Conservation (phyloP, 1,284 basidiomycete genomes). For the Naganishia liquefaciens region DNA sequence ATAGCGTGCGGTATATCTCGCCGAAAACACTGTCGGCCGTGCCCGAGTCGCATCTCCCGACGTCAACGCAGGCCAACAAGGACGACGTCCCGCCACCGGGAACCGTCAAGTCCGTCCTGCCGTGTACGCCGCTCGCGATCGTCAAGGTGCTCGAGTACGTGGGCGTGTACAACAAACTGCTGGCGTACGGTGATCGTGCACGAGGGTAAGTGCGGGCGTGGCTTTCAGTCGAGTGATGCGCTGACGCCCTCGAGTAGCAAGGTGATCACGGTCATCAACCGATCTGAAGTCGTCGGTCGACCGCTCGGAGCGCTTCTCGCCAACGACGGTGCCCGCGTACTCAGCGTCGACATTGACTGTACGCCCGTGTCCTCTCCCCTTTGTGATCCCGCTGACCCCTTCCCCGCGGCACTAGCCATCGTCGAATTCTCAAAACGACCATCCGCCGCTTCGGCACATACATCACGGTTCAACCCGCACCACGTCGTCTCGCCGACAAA, state of each 20-base stretch:
- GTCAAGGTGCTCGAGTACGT: conserved; percentile 90
- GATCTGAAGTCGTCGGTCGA: conserved; percentile 93
- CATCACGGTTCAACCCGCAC: conserved; percentile 68
- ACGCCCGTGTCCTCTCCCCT: conserved; percentile 31
- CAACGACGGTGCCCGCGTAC: conserved; percentile 93
- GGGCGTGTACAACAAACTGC: conserved; percentile 87
- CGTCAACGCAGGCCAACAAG: conserved; percentile 34
- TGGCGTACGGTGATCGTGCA: conserved; percentile 91
- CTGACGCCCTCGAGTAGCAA: conserved; percentile 51
- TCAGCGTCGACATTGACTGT: conserved; percentile 93
- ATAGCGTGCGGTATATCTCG: conserved; percentile 54
- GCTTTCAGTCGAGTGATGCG: not conserved
- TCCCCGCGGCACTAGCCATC: conserved; percentile 50
- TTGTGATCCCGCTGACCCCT: not conserved
- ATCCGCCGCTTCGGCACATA: conserved; percentile 39
- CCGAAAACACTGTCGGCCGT: conserved; percentile 53
- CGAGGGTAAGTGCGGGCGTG: conserved; percentile 61
- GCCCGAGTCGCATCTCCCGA: conserved; percentile 41
- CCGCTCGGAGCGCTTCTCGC: conserved; percentile 89
- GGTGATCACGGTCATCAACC: conserved; percentile 90
- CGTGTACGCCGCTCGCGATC: conserved; percentile 93
- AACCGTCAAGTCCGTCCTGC: conserved; percentile 88
- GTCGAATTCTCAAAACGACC: conserved; percentile 79
- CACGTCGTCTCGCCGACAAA: conserved; percentile 71
- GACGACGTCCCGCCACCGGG: conserved; percentile 70